phyloP scores from a whole-genome alignment of 2,329 filamentous ascomycete genomes.

The Proliferodiscus dingleyae region DNA sequence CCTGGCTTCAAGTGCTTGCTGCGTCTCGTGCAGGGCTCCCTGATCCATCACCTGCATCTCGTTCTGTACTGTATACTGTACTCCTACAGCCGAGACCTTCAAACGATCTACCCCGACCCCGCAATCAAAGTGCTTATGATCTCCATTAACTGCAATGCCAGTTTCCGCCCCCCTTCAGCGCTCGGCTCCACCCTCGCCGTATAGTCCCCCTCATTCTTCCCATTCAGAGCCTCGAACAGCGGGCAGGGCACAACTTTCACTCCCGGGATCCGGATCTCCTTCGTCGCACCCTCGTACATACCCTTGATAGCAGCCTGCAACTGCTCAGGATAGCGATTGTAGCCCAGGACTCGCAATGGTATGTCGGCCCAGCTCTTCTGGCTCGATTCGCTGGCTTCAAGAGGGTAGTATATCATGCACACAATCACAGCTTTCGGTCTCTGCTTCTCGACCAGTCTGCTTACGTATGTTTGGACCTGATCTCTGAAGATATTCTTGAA shows the following conservation, averaged over 20 bases:
- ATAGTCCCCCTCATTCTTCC: slow-evolving; percentile 11
- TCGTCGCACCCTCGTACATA: slow-evolving; percentile 14
- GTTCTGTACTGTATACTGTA: too few species aligned
- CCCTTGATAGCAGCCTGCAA: slow-evolving; percentile 12
- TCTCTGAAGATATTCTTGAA: slow-evolving; percentile 14
- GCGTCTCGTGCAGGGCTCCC: too few species aligned
- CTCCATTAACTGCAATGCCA: too few species aligned
- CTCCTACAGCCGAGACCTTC: too few species aligned
- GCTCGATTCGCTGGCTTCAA: slow-evolving; percentile 8
- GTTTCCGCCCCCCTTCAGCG: slow-evolving; percentile 14
- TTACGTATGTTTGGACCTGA: slow-evolving; percentile 14
- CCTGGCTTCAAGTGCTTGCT: too few species aligned
- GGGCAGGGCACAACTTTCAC: slow-evolving; percentile 12
- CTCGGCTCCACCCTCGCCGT: slow-evolving; percentile 17
- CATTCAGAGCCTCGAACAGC: slow-evolving; percentile 15
- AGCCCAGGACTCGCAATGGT: slow-evolving; percentile 10
- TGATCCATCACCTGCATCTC: too few species aligned
- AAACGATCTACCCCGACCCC: too few species aligned
- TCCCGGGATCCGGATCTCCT: slow-evolving; percentile 8
- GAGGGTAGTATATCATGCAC: slow-evolving; percentile 19
- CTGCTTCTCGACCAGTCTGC: slow-evolving; percentile 9
- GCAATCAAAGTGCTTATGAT: too few species aligned
- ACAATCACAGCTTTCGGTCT: slow-evolving; percentile 14
- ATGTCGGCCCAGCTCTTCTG: slow-evolving; percentile 15
- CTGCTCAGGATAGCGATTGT: slow-evolving; percentile 12